These are phyloP conservation scores for Oenanthe sinensis DNA, from an alignment of 129 eudicot genomes.

Conservation along the genomic window DNA sequence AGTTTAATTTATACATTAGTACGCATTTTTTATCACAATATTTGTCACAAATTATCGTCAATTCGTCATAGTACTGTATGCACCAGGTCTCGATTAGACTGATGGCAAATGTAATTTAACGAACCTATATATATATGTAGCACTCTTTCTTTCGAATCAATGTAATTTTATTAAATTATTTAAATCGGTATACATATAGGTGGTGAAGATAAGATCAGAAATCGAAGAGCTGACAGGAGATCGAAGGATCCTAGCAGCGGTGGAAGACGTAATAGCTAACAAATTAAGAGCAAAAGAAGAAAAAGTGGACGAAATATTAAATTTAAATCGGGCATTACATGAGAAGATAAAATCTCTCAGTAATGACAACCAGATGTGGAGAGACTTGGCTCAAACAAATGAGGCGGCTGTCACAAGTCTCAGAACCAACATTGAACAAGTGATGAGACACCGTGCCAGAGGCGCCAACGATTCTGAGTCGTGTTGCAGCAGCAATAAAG, in stretches of 20 bases:
- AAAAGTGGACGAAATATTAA: constrained; percentile 51
- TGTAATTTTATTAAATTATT: not conserved
- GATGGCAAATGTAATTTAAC: too few species aligned
- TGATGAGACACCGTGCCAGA: constrained; percentile 27
- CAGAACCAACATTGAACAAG: constrained; percentile 60
- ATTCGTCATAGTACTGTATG: too few species aligned
- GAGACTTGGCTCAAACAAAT: constrained; percentile 74
- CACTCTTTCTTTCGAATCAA: not conserved
- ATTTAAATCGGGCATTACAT: constrained; percentile 55
- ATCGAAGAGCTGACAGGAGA: constrained; percentile 44
- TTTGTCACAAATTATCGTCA: too few species aligned
- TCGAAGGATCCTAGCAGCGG: constrained; percentile 47
- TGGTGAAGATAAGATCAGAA: constrained; percentile 50
- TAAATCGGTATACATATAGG: constrained; percentile 26
- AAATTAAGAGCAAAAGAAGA: constrained; percentile 54
- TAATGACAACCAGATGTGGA: constrained; percentile 71
- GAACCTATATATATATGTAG: too few species aligned
- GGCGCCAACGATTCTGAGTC: constrained; percentile 52
- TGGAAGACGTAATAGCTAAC: constrained; percentile 49
- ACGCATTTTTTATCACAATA: too few species aligned
- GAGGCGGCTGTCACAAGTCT: constrained; percentile 82
- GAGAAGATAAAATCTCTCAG: constrained; percentile 61
- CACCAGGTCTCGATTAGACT: too few species aligned
- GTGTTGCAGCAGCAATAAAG: constrained; percentile 67
- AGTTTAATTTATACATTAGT: not conserved